These are phyloP conservation scores for Candolleomyces eurysporus DNA, from an alignment of 768 basidiomycete species.

Conservation along the genomic window DNA sequence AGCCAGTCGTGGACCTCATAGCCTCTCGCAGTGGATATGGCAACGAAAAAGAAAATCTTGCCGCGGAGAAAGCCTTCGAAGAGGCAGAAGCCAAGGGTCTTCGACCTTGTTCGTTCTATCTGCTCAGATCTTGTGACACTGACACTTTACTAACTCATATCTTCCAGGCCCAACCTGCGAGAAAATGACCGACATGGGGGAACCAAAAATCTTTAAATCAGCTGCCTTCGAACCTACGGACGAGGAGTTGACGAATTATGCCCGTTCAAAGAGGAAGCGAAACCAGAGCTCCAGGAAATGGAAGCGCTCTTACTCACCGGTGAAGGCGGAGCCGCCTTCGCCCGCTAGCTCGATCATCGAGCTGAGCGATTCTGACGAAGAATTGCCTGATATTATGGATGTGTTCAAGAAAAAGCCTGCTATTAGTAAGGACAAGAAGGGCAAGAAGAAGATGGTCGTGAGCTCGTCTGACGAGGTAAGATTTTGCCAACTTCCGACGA, in stretches of 20 bases:
- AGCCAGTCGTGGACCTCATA: not conserved
- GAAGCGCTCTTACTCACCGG: constrained; percentile 13
- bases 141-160: not conserved
- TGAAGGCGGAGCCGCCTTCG: constrained; percentile 24
- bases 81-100: constrained; percentile 53
- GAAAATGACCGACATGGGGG: constrained; percentile 54
- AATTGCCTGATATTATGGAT: constrained; percentile 47
- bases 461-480: not conserved
- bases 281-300: constrained; percentile 15
- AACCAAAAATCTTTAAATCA: constrained; percentile 54
- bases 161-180: constrained; percentile 64
- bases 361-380: constrained; percentile 46
- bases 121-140: not conserved
- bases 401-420: not conserved
- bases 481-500: not conserved
- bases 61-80: constrained; percentile 55
- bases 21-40: constrained; percentile 45
- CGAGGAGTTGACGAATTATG: constrained; percentile 48
- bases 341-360: constrained; percentile 27
- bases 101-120: constrained; percentile 48
- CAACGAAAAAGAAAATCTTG: constrained; percentile 53
- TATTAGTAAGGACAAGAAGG: not conserved
- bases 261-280: constrained; percentile 27
- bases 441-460: not conserved
- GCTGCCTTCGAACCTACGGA: constrained; percentile 68